These are phyloP conservation scores for Phytophthora kernoviae DNA, from an alignment of 352 stramenopile genomes.

Conservation along the genomic window DNA sequence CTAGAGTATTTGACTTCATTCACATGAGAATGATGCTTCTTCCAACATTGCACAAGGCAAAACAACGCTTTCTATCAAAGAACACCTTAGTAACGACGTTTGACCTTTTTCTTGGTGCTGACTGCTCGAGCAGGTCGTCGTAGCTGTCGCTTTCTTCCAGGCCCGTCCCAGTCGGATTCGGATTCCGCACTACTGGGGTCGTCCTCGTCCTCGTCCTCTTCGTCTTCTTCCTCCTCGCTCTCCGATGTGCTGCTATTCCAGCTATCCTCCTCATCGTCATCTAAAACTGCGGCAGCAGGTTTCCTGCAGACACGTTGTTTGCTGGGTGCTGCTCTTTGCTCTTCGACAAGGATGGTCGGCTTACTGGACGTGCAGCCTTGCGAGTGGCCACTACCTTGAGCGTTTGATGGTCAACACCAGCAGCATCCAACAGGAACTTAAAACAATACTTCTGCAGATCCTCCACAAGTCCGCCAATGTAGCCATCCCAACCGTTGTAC, in stretches of 20 bases:
- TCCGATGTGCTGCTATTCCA: slow-evolving; percentile 51
- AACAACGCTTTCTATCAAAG: background rate
- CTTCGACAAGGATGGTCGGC: slow-evolving; percentile 7
- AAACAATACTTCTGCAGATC: slow-evolving; percentile 75
- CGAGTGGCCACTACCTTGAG: slow-evolving; percentile 22
- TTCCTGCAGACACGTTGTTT: slow-evolving; percentile 40
- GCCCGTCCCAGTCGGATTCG: slow-evolving; percentile 48
- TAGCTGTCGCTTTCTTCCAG: slow-evolving; percentile 35
- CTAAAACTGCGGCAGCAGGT: slow-evolving; percentile 26
- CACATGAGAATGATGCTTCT: background rate
- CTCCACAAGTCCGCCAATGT: slow-evolving; percentile 61
- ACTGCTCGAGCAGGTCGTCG: slow-evolving; percentile 20
- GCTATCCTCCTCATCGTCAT: slow-evolving; percentile 62
- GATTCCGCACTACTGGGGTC: slow-evolving; percentile 35
- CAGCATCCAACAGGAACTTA: slow-evolving; percentile 77
- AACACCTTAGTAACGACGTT: slow-evolving; percentile 29
- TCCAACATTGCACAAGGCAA: background rate
- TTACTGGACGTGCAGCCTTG: slow-evolving; percentile 6
- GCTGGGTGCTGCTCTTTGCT: slow-evolving; percentile 25
- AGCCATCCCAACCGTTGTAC: slow-evolving; percentile 75
- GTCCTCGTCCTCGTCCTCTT: slow-evolving; percentile 60
- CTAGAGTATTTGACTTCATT: no score
- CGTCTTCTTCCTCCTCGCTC: slow-evolving; percentile 56
- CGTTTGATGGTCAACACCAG: slow-evolving; percentile 40
- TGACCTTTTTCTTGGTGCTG: slow-evolving; percentile 37